Conservation (phyloP, 148 eudicot species). For the Silene conica region DNA sequence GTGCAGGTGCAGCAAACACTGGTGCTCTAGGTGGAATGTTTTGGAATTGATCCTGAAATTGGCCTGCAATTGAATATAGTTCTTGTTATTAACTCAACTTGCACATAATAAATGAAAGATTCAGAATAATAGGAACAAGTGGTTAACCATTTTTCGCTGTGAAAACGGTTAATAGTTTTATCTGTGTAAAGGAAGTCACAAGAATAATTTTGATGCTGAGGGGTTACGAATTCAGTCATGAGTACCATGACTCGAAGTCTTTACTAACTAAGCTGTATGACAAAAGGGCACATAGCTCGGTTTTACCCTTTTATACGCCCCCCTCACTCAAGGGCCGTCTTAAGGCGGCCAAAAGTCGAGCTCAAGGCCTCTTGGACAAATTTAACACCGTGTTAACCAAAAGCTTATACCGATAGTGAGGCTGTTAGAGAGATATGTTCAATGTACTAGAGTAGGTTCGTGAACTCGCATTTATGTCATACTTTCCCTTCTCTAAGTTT, state of each 20-base stretch:
- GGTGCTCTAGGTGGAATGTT: constrained; percentile 33
- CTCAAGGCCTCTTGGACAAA: no score
- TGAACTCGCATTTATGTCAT: no score
- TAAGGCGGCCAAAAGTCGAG: not conserved
- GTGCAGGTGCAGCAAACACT: constrained; percentile 25
- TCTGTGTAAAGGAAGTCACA: not conserved
- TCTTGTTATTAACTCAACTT: constrained; percentile 4
- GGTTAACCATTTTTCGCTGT: not conserved
- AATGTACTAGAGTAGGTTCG: no score
- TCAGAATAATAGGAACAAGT: not conserved
- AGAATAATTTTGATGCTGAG: not conserved
- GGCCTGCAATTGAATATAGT: constrained; percentile 1
- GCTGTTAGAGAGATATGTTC: no score
- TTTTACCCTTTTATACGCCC: not conserved
- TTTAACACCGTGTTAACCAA: no score
- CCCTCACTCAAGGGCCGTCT: not conserved
- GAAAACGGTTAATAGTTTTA: no score
- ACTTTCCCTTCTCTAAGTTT: no score
- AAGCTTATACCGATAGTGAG: no score
- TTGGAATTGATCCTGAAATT: constrained; percentile 8
- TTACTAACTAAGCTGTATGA: not conserved
- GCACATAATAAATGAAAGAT: not conserved
- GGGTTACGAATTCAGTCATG: not conserved
- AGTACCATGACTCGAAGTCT: not conserved
- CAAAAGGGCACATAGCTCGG: not conserved